A percentile compares a stretch with the other conserved stretches of the same genome.
phyloP scores from a whole-genome alignment of 352 stramenopile species.

The Pythium chondricola region DNA sequence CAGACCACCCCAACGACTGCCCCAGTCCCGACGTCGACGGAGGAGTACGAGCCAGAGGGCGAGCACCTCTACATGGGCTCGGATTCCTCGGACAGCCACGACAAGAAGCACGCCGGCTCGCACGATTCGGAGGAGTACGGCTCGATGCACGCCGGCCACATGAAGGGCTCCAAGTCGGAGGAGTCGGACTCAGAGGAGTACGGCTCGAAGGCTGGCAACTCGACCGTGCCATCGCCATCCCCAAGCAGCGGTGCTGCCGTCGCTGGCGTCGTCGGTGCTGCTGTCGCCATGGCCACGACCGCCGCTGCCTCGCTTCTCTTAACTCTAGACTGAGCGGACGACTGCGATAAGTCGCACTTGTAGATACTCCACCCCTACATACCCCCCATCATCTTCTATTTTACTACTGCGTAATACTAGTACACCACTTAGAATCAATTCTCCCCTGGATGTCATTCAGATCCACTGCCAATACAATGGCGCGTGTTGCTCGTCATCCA shows the following conservation, averaged over 20 bases:
- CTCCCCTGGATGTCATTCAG: background rate
- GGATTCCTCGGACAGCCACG: constrained; percentile 4
- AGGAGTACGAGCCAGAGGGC: background rate
- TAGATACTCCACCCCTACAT: background rate
- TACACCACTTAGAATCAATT: background rate
- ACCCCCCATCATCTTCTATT: background rate
- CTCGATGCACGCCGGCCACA: constrained; percentile 1
- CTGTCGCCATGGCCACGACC: constrained; percentile 5
- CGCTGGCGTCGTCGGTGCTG: constrained; percentile 1
- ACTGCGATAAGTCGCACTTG: background rate
- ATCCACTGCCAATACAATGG: background rate
- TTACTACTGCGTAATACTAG: background rate
- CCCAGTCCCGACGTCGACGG: background rate
- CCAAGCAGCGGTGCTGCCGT: background rate
- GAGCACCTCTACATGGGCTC: constrained; percentile 6
- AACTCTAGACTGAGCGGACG: too few species aligned
- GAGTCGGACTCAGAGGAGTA: constrained; percentile 11
- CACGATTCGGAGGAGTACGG: constrained; percentile 10
- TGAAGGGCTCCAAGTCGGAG: constrained; percentile 8
- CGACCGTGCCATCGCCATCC: constrained; percentile 3
- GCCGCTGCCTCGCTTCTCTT: constrained; percentile 6
- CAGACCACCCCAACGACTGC: background rate
- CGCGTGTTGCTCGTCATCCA: too few species aligned
- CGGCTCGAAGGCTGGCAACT: constrained; percentile 9
- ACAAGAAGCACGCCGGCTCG: background rate